Conservation (phyloP, 345 rosid genomes). For the Gossypioides kirkii region DNA sequence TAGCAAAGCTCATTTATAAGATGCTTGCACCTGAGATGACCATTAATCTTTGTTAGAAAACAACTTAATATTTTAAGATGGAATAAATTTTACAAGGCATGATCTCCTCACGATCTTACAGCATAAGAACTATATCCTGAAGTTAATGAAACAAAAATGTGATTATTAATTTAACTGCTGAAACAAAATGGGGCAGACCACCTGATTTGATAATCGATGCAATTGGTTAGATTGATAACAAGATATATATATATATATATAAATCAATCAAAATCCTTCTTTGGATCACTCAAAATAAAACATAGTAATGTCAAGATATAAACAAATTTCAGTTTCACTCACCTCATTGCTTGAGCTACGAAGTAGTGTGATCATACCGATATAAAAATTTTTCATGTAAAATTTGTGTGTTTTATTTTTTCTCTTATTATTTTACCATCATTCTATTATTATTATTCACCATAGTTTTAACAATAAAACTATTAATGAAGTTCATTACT, state of each 20-base stretch:
- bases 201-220: background rate
- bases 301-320: background rate
- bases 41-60: slow-evolving; percentile 10
- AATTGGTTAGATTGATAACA: background rate
- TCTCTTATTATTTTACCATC: too few relatives aligned
- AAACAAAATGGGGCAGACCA: background rate
- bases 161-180: background rate
- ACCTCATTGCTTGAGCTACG: slow-evolving; percentile 74
- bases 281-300: background rate
- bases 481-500: background rate
- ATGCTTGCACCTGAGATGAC: slow-evolving; percentile 62
- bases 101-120: background rate
- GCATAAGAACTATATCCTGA: background rate
- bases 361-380: slow-evolving; percentile 73
- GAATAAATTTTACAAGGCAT: background rate
- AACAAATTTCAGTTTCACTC: slow-evolving; percentile 20
- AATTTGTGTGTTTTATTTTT: too few relatives aligned
- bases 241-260: slow-evolving; percentile 1
- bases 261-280: background rate
- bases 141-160: background rate
- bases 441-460: too few relatives aligned
- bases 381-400: too few relatives aligned
- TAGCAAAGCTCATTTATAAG: slow-evolving; percentile 66
- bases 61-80: background rate
- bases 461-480: too few relatives aligned